Conservation (phyloP, 2,329 filamentous ascomycete genomes). For the Gaeumannomyces sp. region DNA sequence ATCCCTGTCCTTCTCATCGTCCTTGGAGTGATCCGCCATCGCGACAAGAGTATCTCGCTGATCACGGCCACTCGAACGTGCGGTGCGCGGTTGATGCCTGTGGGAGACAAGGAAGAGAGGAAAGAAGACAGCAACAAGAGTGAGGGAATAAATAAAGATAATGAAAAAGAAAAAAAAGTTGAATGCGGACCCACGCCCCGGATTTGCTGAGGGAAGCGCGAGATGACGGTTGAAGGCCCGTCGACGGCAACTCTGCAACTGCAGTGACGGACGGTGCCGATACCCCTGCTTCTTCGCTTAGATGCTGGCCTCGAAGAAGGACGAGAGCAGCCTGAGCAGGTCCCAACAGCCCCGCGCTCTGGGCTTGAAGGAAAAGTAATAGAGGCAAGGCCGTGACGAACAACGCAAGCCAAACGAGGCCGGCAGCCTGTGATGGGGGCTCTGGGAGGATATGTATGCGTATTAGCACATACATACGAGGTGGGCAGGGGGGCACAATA, state of each 20-base stretch:
- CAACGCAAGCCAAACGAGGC: neutral
- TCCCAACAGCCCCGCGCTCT: neutral
- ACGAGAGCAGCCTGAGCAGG: too few species aligned
- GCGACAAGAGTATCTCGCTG: neutral
- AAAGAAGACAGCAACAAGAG: too few species aligned
- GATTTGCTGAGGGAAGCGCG: neutral
- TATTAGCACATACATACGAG: neutral
- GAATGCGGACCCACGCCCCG: neutral
- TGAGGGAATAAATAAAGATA: neutral
- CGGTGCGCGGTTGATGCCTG: too few species aligned
- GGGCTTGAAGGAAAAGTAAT: neutral
- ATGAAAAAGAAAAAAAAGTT: neutral
- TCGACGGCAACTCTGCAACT: neutral
- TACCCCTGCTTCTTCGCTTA: neutral
- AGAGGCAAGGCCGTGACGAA: neutral
- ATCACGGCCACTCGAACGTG: neutral
- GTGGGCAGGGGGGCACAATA: neutral
- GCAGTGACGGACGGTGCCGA: too few species aligned
- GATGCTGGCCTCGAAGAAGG: neutral
- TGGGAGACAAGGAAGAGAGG: neutral
- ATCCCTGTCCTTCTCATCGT: conserved; percentile 15
- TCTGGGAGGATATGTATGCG: neutral
- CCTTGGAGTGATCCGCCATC: conserved; percentile 15
- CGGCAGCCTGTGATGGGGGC: neutral
- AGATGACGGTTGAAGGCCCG: neutral